Evolutionary conservation across 352 stramenopile species (phyloP).

Genomic region (Globisporangium viniferum): DNA sequence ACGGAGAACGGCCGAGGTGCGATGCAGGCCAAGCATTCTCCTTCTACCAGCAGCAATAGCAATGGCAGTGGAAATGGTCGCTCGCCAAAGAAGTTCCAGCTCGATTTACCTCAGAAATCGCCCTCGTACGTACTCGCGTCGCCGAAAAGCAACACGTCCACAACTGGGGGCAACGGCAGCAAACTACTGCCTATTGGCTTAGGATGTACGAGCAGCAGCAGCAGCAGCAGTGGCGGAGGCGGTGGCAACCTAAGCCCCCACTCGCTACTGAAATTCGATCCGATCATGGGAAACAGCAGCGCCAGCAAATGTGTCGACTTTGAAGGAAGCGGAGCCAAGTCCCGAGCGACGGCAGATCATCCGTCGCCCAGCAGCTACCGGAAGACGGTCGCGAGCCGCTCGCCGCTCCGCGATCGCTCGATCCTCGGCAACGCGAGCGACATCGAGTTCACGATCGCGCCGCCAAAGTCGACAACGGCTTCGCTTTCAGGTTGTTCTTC

Average conservation of each 20-base stretch:
- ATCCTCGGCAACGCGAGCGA: background rate
- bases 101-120: constrained; percentile 4
- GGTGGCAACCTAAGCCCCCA: background rate
- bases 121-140: constrained; percentile 1
- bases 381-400: constrained; percentile 6
- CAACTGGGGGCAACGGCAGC: constrained; percentile 4
- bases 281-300: constrained; percentile 8
- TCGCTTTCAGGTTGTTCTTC: background rate
- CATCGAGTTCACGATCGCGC: background rate
- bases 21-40: background rate
- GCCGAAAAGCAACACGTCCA: constrained; percentile 6
- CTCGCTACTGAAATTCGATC: constrained; percentile 9
- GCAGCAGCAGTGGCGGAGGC: background rate
- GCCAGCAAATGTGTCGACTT: constrained; percentile 2
- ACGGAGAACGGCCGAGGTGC: background rate
- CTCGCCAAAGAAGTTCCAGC: constrained; percentile 15
- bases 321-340: background rate
- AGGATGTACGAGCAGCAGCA: no score
- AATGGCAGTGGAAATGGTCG: background rate
- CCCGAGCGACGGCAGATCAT: background rate
- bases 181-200: constrained; percentile 10
- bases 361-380: constrained; percentile 1
- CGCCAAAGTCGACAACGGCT: background rate
- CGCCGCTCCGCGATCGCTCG: constrained; percentile 1
- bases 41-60: background rate